Evolutionary conservation across 1,284 basidiomycete genomes (phyloP).

Genomic region (Sporisorium graminicola): DNA sequence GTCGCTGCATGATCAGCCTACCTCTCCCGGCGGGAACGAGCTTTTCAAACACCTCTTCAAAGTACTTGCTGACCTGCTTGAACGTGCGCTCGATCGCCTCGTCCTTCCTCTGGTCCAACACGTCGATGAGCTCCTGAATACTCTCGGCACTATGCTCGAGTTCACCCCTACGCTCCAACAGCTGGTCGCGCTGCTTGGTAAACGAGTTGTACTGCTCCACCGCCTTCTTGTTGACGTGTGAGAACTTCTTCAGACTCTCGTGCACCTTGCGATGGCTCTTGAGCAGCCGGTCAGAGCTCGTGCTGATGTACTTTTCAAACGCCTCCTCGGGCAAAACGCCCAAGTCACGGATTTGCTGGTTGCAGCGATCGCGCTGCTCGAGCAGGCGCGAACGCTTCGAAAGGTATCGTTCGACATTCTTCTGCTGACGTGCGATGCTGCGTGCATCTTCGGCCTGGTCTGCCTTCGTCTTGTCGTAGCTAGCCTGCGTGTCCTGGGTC

Average conservation of each 20-base stretch:
- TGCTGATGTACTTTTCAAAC: constrained; percentile 90
- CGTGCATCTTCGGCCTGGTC: constrained; percentile 88
- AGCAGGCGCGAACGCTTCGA: constrained; percentile 88
- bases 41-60: constrained; percentile 95
- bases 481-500: constrained; percentile 77
- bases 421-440: constrained; percentile 88
- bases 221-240: constrained; percentile 99
- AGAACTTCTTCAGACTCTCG: constrained; percentile 92
- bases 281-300: constrained; percentile 85
- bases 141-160: constrained; percentile 87
- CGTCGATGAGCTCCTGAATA: constrained; percentile 93
- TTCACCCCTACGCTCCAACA: constrained; percentile 86
- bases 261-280: constrained; percentile 91
- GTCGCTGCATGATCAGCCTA: constrained; percentile 88
- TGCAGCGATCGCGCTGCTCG: constrained; percentile 89
- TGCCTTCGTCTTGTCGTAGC: constrained; percentile 81
- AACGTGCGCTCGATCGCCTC: constrained; percentile 98
- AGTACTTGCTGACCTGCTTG: constrained; percentile 96
- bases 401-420: constrained; percentile 92
- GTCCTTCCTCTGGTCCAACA: constrained; percentile 95
- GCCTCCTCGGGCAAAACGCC: constrained; percentile 97
- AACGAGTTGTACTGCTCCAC: constrained; percentile 99
- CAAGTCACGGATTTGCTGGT: constrained; percentile 92
- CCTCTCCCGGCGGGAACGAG: constrained; percentile 95
- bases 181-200: constrained; percentile 94